Evolutionary conservation across 192 early-diverging fungal species (phyloP).

Genomic region (Coemansia sp.): DNA sequence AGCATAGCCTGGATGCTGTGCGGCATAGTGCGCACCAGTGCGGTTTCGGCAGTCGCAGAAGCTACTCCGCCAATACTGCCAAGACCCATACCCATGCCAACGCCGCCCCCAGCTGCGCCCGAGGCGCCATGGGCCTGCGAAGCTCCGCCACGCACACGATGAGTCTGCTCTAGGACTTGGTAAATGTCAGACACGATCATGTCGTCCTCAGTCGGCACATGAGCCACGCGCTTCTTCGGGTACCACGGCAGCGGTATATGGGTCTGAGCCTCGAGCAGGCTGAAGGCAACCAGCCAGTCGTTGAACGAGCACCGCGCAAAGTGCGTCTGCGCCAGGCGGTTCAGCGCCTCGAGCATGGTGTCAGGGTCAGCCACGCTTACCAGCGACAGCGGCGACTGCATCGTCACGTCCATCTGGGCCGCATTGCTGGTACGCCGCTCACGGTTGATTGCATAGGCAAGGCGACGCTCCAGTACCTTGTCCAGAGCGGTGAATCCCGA

Average conservation of each 20-base stretch:
- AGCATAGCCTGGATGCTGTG: conserved; percentile 67
- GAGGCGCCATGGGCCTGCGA: conserved; percentile 22
- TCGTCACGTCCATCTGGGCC: conserved; percentile 19
- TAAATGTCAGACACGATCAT: conserved; percentile 68
- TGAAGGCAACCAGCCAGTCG: conserved; percentile 57
- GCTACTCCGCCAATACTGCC: conserved; percentile 13
- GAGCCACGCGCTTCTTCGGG: conserved; percentile 46
- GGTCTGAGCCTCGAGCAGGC: conserved; percentile 56
- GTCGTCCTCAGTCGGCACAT: conserved; percentile 61
- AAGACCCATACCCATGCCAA: conserved; percentile 15
- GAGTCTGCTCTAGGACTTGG: conserved; percentile 62
- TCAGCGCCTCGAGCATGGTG: conserved; percentile 41
- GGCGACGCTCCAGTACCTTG: conserved; percentile 36
- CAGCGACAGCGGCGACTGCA: conserved; percentile 35
- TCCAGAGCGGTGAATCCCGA: conserved; percentile 37
- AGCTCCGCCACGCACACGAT: conserved; percentile 31
- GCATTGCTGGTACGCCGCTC: conserved; percentile 31
- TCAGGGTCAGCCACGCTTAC: conserved; percentile 37
- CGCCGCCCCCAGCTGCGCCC: conserved; percentile 10
- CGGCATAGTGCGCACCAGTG: conserved; percentile 63
- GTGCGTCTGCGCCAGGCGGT: conserved; percentile 50
- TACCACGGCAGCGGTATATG: conserved; percentile 57
- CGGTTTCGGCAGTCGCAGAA: conserved; percentile 53
- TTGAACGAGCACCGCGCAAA: conserved; percentile 56
- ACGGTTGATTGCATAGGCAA: conserved; percentile 32